Conservation (phyloP, 2,329 filamentous ascomycete genomes). For the Trichophyton schoenleinii region DNA sequence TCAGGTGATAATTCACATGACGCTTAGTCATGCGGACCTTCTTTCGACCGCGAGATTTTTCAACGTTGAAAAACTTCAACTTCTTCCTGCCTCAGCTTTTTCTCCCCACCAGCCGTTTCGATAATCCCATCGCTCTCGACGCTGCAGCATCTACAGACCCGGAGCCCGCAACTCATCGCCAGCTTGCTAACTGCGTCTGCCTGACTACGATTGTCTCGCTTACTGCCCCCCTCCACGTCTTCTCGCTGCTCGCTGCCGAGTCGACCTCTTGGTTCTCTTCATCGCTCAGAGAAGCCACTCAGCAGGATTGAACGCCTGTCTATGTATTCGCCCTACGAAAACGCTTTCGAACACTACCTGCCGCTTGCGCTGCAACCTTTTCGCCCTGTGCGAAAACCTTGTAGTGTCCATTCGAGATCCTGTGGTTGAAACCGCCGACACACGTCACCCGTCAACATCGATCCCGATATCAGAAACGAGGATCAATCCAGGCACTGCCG, state of each 20-base stretch:
- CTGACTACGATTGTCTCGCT: not conserved
- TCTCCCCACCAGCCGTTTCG: not conserved
- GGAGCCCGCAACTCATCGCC: not conserved
- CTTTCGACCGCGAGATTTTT: not conserved
- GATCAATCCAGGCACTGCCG: constrained; percentile 15
- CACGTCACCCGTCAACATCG: constrained; percentile 17
- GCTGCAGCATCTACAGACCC: not conserved
- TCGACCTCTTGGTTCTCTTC: constrained; percentile 17
- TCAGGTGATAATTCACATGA: not conserved
- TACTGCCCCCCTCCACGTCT: not conserved
- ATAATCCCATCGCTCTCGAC: not conserved
- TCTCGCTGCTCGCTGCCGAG: not conserved
- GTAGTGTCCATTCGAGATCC: constrained; percentile 76
- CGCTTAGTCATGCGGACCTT: not conserved
- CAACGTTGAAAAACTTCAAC: not conserved
- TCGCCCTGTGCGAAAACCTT: constrained; percentile 89
- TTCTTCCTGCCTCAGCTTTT: not conserved
- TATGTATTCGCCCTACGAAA: constrained; percentile 98
- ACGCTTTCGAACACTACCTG: constrained; percentile 87
- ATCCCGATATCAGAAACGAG: constrained; percentile 11
- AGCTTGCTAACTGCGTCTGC: not conserved
- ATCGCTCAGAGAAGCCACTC: constrained; percentile 26
- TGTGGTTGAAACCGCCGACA: constrained; percentile 62
- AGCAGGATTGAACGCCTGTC: constrained; percentile 46
- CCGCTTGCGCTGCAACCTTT: constrained; percentile 94